These are phyloP conservation scores for Sporothrix humicola DNA, from an alignment of 2,329 filamentous ascomycete genomes.

Conservation along the genomic window DNA sequence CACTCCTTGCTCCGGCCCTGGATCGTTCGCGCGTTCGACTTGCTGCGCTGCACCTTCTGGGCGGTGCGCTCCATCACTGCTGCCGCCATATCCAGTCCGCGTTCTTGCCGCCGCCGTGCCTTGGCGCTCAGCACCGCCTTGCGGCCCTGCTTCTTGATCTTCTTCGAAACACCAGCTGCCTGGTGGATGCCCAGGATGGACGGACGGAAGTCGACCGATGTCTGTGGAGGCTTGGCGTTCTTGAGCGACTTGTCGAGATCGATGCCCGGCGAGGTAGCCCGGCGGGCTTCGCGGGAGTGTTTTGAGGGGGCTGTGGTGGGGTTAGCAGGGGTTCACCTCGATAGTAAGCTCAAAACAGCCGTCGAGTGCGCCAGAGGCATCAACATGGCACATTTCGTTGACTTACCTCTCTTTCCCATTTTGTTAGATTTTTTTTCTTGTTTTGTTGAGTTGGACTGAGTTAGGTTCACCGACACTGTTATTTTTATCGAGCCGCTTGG, in stretches of 20 bases:
- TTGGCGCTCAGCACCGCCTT: constrained; percentile 61
- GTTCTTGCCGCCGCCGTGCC: constrained; percentile 62
- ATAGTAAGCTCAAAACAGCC: not conserved
- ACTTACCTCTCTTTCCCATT: constrained; percentile 37
- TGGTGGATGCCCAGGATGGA: constrained; percentile 74
- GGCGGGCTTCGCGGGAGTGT: constrained; percentile 76
- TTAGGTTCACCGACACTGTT: constrained; percentile 6
- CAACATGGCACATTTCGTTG: not conserved
- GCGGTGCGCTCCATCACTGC: constrained; percentile 64
- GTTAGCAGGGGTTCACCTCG: not conserved
- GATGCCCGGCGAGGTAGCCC: constrained; percentile 72
- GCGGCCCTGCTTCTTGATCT: constrained; percentile 59
- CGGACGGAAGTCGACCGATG: constrained; percentile 58
- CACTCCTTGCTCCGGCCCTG: constrained; percentile 60
- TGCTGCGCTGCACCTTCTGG: constrained; percentile 61
- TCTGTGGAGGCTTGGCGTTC: constrained; percentile 57
- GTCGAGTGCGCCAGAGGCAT: not conserved
- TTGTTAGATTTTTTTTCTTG: not conserved
- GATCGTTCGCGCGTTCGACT: constrained; percentile 54
- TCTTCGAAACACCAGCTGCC: constrained; percentile 70
- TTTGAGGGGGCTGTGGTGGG: constrained; percentile 61
- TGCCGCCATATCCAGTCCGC: constrained; percentile 63
- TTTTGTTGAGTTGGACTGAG: constrained; percentile 4
- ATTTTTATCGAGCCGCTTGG: not conserved
- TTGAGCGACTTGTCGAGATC: constrained; percentile 75